phyloP scores from a whole-genome alignment of 1,139 yeast genomes.

The Yamadazyma mexicana region DNA sequence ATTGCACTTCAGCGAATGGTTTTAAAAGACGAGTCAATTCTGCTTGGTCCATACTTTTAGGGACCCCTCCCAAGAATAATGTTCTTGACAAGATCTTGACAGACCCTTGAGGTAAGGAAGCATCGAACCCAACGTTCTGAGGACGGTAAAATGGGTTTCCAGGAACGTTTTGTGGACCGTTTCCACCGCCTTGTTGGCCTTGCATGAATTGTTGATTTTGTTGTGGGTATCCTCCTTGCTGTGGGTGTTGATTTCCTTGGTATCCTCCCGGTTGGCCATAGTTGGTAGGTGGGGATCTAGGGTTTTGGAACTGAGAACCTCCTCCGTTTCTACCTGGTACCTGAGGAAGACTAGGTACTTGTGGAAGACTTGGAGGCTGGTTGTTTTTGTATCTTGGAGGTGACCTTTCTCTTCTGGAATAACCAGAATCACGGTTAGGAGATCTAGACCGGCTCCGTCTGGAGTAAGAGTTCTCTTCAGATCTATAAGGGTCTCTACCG shows the following conservation, averaged over 20 bases:
- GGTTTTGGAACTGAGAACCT: slow-evolving; percentile 6
- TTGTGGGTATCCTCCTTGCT: slow-evolving; percentile 5
- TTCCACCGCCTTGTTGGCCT: too few relatives aligned
- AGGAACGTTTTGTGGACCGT: slow-evolving; percentile 48
- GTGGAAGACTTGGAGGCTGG: slow-evolving; percentile 17
- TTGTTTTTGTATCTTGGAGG: slow-evolving; percentile 25
- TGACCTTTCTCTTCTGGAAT: slow-evolving; percentile 31
- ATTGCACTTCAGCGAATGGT: slow-evolving; percentile 95
- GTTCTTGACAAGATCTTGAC: slow-evolving; percentile 88
- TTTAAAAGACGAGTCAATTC: slow-evolving; percentile 66
- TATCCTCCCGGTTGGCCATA: slow-evolving; percentile 11
- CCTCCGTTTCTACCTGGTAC: slow-evolving; percentile 11
- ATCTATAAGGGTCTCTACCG: slow-evolving; percentile 10
- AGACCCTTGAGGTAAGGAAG: slow-evolving; percentile 72
- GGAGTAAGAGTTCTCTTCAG: slow-evolving; percentile 30
- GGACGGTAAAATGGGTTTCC: slow-evolving; percentile 75
- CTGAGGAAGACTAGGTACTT: slow-evolving; percentile 13
- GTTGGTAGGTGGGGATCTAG: slow-evolving; percentile 15
- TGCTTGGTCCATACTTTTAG: slow-evolving; percentile 74
- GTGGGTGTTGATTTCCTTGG: slow-evolving; percentile 11
- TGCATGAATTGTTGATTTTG: slow-evolving; percentile 1
- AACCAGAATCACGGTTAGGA: slow-evolving; percentile 33
- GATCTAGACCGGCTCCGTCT: slow-evolving; percentile 61
- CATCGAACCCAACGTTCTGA: slow-evolving; percentile 68
- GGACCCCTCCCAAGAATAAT: slow-evolving; percentile 90